These are phyloP conservation scores for Cordyceps fumosorosea DNA, from an alignment of 2,329 filamentous ascomycete species.

Conservation along the genomic window DNA sequence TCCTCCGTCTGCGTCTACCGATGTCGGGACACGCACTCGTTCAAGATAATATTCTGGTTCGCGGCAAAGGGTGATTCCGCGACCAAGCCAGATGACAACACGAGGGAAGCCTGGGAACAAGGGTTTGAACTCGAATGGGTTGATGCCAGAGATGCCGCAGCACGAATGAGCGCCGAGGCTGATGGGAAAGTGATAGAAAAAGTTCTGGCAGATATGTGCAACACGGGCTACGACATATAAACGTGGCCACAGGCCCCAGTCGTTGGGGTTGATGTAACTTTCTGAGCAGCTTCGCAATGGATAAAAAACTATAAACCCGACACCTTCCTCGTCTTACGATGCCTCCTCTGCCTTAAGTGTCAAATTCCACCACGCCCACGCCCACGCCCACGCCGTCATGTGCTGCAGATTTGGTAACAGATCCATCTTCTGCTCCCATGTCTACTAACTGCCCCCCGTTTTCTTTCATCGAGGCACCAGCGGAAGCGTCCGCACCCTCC, in stretches of 20 bases:
- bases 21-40: conserved; percentile 27
- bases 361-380: conserved; percentile 37
- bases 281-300: not conserved
- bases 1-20: conserved; percentile 30
- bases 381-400: conserved; percentile 29
- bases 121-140: conserved; percentile 20
- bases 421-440: not conserved
- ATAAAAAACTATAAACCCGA: not conserved
- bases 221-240: conserved; percentile 21
- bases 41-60: conserved; percentile 34
- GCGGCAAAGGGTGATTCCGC: conserved; percentile 28
- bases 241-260: not conserved
- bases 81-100: conserved; percentile 18
- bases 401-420: conserved; percentile 13
- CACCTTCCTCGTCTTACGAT: not conserved
- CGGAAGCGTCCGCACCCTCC: conserved; percentile 67
- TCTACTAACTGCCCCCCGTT: conserved; percentile 15
- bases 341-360: conserved; percentile 24
- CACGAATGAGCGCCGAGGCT: conserved; percentile 19
- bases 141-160: conserved; percentile 18
- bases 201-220: conserved; percentile 21
- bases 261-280: not conserved
- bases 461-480: conserved; percentile 38
- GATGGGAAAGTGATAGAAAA: conserved; percentile 23
- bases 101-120: conserved; percentile 27